Base-by-base conservation (phyloP, 139 green algal genomes). In the Zygnema cylindricum region DNA sequence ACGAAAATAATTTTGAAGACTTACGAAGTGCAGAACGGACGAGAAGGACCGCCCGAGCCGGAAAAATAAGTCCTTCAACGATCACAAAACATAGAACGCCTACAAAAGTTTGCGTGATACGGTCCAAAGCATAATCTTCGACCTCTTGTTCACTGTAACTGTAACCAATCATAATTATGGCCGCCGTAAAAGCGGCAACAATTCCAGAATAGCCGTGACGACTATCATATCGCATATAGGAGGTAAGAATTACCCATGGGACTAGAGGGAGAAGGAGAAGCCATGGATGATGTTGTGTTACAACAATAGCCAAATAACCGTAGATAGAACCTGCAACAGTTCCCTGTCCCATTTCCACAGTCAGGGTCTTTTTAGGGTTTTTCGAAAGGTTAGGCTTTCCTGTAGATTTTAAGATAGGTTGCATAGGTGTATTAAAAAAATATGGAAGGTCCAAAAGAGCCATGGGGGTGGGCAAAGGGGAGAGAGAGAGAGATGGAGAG, bases 181-280 rank as follows among this genome's bases (percentile, higher is more conserved):
- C 33, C 43, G 82, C 81, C 81, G 43, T 86, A 33, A 36, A 43
- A 43, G 7, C 41, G 36, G 25, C 35, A 1, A 21, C 30, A 3
- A 42, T 7, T 33, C 7, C 32, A 86, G 11, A 69, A 82, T n/a
- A 2, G 41, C 41, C 36, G 81, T 11, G 7, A 42, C 81, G 40
- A 86, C 71, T 11, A 22, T 35, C 75, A 76, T 49, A 55, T 35
- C n/a, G n/a, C n/a, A n/a, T n/a, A n/a, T n/a, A n/a, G n/a, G n/a
- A n/a, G 33, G 35, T 30, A 49, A 2, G 84, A 32, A 43, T 89
- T 35, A 69, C 30, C 36, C 35, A 89, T 7, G 16, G 55, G 55
- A 40, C 84, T 85, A 69, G 71, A 86, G 16, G 84, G 84, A 55
- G 84, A 69, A 1, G n/a, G n/a, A n/a, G n/a, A n/a, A n/a, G n/a